These are phyloP conservation scores for Colletotrichum navitas DNA, from an alignment of 2,329 filamentous ascomycete genomes.

Conservation along the genomic window DNA sequence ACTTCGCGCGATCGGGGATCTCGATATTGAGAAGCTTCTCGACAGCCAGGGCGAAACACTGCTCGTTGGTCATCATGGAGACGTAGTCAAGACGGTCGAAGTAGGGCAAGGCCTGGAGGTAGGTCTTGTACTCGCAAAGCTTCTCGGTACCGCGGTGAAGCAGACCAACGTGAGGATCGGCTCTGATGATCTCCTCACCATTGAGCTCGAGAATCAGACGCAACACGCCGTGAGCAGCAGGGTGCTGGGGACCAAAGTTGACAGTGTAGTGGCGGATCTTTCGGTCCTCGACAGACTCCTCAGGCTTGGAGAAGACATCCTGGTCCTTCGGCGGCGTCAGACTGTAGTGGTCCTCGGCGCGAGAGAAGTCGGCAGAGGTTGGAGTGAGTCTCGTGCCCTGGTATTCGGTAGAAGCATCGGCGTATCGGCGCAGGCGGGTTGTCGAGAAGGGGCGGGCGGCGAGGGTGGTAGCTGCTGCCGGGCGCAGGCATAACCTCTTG, in stretches of 20 bases:
- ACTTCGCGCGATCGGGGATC: constrained; percentile 95
- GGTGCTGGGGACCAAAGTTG: constrained; percentile 99
- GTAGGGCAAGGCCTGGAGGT: constrained; percentile 97
- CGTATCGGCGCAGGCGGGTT: constrained; percentile 72
- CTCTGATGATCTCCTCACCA: constrained; percentile 96
- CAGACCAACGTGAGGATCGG: constrained; percentile 96
- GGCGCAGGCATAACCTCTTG: constrained; percentile 73
- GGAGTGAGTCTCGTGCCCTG: constrained; percentile 74
- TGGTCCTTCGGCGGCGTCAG: constrained; percentile 56
- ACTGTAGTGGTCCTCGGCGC: constrained; percentile 63
- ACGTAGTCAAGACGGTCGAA: constrained; percentile 99
- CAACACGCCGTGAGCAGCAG: constrained; percentile 97
- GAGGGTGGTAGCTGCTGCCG: constrained; percentile 50
- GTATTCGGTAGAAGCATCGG: constrained; percentile 62
- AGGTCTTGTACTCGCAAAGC: constrained; percentile 99
- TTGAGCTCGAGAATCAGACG: constrained; percentile 97
- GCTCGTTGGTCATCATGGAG: constrained; percentile 99
- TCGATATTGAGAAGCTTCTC: constrained; percentile 99
- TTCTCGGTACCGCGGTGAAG: constrained; percentile 98
- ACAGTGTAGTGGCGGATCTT: constrained; percentile 99
- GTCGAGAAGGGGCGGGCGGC: constrained; percentile 74
- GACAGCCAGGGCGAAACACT: constrained; percentile 94
- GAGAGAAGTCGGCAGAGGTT: constrained; percentile 73
- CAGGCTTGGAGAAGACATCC: constrained; percentile 60
- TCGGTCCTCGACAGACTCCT: constrained; percentile 69